phyloP scores from a whole-genome alignment of 2,329 filamentous ascomycete genomes.

The Aspergillus luchuensis region DNA sequence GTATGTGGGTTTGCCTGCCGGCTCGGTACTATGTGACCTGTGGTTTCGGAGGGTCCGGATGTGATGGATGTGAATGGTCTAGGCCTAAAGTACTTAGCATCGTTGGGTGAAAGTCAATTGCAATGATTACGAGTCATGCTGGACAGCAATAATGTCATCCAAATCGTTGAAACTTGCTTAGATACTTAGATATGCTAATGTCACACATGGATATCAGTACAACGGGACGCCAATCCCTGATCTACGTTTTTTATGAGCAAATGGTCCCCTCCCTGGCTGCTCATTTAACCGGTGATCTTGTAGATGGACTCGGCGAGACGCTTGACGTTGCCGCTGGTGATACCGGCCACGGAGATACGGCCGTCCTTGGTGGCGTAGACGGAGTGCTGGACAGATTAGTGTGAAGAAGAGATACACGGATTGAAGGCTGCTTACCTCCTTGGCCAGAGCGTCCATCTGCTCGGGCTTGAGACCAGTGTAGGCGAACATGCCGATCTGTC shows the following conservation, averaged over 20 bases:
- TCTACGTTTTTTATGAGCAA: conserved; percentile 16
- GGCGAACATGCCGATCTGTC: conserved; percentile 94
- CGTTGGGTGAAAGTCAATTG: background rate
- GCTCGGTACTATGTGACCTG: too few species aligned
- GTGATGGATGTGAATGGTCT: background rate
- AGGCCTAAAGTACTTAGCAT: too few species aligned
- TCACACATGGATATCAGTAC: conserved; percentile 29
- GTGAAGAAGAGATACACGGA: background rate
- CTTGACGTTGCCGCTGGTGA: conserved; percentile 53
- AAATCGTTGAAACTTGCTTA: conserved; percentile 10
- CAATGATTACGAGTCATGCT: too few species aligned
- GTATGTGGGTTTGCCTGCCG: too few species aligned
- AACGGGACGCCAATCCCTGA: conserved; percentile 12
- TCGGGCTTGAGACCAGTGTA: conserved; percentile 90
- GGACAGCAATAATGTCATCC: background rate
- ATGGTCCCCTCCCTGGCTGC: conserved; percentile 6
- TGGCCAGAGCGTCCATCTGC: conserved; percentile 88
- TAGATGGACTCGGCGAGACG: conserved; percentile 54
- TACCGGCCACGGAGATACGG: conserved; percentile 54
- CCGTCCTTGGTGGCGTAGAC: conserved; percentile 89
- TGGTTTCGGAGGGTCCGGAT: background rate
- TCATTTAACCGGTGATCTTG: conserved; percentile 52
- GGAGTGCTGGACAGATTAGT: conserved; percentile 63
- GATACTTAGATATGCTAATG: conserved; percentile 24
- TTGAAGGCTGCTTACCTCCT: conserved; percentile 62